Conservation (phyloP, 2,329 filamentous ascomycete genomes). For the Aspergillus caelatus region DNA sequence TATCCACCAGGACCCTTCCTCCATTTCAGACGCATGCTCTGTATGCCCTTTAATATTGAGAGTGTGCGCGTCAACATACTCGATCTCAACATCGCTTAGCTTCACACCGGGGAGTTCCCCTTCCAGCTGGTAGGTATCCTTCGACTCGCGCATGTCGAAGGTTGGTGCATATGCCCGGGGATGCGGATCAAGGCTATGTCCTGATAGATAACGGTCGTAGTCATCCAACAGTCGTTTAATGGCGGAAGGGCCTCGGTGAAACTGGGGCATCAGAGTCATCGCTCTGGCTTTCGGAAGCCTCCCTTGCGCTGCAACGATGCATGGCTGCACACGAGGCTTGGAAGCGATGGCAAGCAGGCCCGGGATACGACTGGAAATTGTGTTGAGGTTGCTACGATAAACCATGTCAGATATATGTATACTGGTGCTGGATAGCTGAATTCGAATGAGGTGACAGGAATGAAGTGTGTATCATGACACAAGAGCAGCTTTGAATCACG, state of each 20-base stretch:
- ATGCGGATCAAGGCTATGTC: neutral
- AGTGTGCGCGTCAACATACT: slow-evolving; percentile 52
- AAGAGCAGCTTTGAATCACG: neutral
- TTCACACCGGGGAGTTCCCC: slow-evolving; percentile 53
- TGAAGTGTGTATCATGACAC: neutral
- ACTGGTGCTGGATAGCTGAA: neutral
- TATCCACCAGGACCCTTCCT: slow-evolving; percentile 58
- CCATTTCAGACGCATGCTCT: slow-evolving; percentile 34
- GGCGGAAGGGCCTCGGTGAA: neutral
- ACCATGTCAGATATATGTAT: neutral
- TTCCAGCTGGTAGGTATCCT: slow-evolving; percentile 49
- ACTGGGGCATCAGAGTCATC: neutral
- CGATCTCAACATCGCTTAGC: slow-evolving; percentile 51
- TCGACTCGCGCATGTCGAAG: slow-evolving; percentile 52
- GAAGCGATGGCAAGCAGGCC: neutral
- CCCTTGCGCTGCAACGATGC: neutral
- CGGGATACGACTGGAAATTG: neutral
- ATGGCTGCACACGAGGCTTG: neutral
- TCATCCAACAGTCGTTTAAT: neutral
- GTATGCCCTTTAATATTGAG: slow-evolving; percentile 49
- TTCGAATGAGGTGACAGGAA: neutral
- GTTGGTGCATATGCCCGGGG: neutral
- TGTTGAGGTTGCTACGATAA: neutral
- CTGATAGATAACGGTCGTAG: slow-evolving; percentile 2
- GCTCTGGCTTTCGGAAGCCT: neutral